phyloP scores from a whole-genome alignment of 2,329 filamentous ascomycete species.

The Fusarium tupiense region DNA sequence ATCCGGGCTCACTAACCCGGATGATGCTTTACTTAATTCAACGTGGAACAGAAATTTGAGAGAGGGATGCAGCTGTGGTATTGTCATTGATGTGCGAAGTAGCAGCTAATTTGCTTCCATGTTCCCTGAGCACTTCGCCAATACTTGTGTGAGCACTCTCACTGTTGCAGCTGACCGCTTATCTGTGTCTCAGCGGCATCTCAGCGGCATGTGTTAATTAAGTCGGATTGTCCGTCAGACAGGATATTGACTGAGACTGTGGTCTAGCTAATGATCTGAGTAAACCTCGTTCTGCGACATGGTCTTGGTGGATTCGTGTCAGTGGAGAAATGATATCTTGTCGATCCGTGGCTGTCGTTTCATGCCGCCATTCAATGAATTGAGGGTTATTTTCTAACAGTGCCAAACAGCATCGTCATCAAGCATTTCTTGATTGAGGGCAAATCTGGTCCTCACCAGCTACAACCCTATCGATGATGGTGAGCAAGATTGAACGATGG shows the following conservation, averaged over 20 bases:
- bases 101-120: background rate
- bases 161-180: background rate
- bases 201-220: conserved; percentile 13
- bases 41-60: background rate
- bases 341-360: background rate
- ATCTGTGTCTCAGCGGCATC: conserved; percentile 13
- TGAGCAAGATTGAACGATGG: background rate
- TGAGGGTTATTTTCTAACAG: background rate
- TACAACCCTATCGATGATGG: background rate
- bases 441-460: background rate
- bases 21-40: background rate
- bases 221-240: conserved; percentile 2
- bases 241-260: background rate
- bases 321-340: conserved; percentile 5
- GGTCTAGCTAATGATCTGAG: background rate
- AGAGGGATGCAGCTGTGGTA: background rate
- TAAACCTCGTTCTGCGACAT: background rate
- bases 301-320: background rate
- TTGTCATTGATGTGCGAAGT: background rate
- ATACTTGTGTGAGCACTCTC: background rate
- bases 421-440: background rate
- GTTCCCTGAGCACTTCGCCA: background rate
- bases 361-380: background rate
- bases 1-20: background rate
- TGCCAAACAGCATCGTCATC: background rate